Evolutionary conservation across 768 basidiomycete genomes (phyloP), one percentile per base, ranked within the genome.

Genomic region (Clavulina sp.): DNA sequence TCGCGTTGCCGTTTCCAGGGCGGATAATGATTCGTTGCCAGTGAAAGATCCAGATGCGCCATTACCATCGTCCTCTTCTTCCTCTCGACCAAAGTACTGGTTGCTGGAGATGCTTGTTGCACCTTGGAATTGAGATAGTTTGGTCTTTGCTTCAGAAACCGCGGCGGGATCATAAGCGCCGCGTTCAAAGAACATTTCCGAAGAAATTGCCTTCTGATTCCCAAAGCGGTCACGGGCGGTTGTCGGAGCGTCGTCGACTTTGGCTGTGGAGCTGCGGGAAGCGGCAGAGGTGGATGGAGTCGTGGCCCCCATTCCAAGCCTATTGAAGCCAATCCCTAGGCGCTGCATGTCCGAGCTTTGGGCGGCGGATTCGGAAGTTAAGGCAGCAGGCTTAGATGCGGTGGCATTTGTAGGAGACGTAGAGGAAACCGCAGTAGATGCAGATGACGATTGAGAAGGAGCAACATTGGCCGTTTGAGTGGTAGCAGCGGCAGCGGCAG

Each of bases 111-210:
- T 96, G 30, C 87, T 78, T 0, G 82, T 84, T 13, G 92, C 87
- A 7, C 93, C 93, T 60, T 80, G 77, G 77, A 99, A 99, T 36
- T 75, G 69, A 59, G 81, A 76, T 38, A 96, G 69, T 2, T 93
- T 79, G 7, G 73, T 66, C 60, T 87, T 83, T 4, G 91, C 91
- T 66, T 96, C 89, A 43, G 70, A 66, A 38, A 74, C 60, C 3
- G 77, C 71, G 33, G 26, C 26, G 1, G 86, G 77, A 61, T 97
- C 92, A 66, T 95, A 96, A 21, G 78, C 65, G 47, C 84, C 83
- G 38, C 93, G 76, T 23, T 81, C 88, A 63, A 97, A 97, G 70
- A 82, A 96, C 85, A 91, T 89, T 61, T 97, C 95, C 3, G 89
- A 93, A 4, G 92, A 96, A 63, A 99, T 99, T 50, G 77, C 89